These are phyloP conservation scores for Colletotrichum falcatum DNA, from an alignment of 2,329 filamentous ascomycete genomes.

Conservation along the genomic window DNA sequence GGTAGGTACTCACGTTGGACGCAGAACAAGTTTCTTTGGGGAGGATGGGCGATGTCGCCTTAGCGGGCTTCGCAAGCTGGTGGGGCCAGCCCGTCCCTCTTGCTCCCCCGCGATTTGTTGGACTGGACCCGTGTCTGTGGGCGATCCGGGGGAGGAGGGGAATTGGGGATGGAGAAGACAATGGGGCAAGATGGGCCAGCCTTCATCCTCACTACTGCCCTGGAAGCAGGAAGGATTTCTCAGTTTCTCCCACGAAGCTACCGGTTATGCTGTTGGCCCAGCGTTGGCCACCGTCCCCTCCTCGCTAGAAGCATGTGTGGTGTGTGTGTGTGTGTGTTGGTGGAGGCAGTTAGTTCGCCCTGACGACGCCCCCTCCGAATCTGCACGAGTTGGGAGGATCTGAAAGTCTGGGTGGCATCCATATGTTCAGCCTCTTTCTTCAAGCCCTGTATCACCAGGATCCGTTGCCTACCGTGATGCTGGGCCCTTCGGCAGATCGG, in stretches of 20 bases:
- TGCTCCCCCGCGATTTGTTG: background rate
- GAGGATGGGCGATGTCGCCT: background rate
- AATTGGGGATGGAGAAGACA: background rate
- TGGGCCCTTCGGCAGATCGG: background rate
- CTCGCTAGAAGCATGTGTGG: background rate
- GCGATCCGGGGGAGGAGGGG: background rate
- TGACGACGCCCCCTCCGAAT: background rate
- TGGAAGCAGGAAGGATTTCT: background rate
- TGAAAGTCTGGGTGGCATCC: background rate
- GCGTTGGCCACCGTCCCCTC: background rate
- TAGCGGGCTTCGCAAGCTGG: conserved; percentile 23
- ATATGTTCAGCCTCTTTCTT: background rate
- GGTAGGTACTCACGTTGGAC: background rate
- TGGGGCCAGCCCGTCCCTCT: conserved; percentile 1
- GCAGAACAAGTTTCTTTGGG: background rate
- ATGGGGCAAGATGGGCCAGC: background rate
- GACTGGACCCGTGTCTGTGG: conserved; percentile 1
- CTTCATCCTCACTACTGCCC: too few relatives aligned
- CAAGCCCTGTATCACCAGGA: background rate
- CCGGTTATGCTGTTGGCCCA: background rate
- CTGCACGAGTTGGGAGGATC: background rate
- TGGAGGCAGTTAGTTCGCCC: background rate
- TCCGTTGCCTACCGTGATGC: background rate
- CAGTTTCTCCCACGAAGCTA: background rate
- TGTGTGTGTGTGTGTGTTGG: background rate